A percentile compares a stretch with the other conserved stretches of the same genome.
Evolutionary conservation across 2,329 filamentous ascomycete genomes (phyloP).

Genomic region (Trichoderma koningii): DNA sequence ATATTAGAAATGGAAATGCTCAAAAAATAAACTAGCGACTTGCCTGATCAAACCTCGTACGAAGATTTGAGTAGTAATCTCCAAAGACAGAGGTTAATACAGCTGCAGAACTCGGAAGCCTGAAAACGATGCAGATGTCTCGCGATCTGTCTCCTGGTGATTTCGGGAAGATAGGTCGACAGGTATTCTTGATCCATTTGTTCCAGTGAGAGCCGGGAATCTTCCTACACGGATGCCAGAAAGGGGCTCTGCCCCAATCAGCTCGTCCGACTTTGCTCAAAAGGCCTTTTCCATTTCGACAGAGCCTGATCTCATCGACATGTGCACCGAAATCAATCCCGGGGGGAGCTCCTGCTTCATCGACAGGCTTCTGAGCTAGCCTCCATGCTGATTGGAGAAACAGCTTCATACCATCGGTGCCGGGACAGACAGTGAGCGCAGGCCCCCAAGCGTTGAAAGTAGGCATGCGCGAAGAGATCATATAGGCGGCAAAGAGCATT

Average conservation of each 20-base stretch:
- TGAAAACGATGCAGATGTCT: too few species aligned
- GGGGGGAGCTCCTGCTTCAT: constrained; percentile 13
- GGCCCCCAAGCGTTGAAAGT: constrained; percentile 17
- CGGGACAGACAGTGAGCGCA: background rate
- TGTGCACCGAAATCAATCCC: constrained; percentile 33
- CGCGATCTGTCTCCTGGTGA: background rate
- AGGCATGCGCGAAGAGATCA: constrained; percentile 30
- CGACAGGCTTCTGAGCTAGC: constrained; percentile 26
- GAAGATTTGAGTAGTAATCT: too few species aligned
- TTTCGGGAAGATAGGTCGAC: constrained; percentile 21
- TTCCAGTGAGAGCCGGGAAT: constrained; percentile 26
- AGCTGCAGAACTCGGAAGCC: too few species aligned
- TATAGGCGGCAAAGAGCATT: constrained; percentile 31
- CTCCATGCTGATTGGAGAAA: constrained; percentile 31
- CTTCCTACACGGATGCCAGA: constrained; percentile 5
- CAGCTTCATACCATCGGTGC: background rate
- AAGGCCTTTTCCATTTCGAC: constrained; percentile 19
- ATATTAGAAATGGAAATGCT: too few species aligned
- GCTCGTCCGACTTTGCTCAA: background rate
- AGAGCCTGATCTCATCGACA: constrained; percentile 30
- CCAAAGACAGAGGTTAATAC: too few species aligned
- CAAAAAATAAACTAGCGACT: too few species aligned
- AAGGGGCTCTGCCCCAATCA: too few species aligned
- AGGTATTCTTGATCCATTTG: constrained; percentile 23
- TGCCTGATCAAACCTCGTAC: too few species aligned